These are phyloP conservation scores for Triadica sebifera DNA, from an alignment of 345 rosid species.

Conservation along the genomic window DNA sequence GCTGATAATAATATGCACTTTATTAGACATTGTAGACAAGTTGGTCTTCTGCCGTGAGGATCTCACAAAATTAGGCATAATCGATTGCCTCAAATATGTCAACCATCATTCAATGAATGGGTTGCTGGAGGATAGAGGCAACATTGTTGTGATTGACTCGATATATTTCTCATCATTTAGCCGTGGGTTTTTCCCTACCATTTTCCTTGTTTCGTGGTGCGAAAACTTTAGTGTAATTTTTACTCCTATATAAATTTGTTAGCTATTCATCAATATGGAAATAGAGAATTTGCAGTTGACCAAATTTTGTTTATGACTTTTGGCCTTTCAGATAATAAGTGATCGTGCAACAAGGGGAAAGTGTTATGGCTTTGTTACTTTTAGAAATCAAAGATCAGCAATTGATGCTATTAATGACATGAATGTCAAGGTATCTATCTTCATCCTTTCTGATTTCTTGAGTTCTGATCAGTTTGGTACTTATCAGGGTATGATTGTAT, in stretches of 20 bases:
- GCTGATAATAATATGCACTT: no score
- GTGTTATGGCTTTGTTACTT: constrained; percentile 85
- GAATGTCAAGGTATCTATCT: constrained; percentile 75
- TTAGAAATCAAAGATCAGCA: constrained; percentile 69
- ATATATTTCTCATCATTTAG: no score
- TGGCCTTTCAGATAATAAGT: constrained; percentile 57
- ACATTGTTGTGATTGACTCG: no score
- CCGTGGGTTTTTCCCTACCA: background rate
- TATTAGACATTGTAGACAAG: no score
- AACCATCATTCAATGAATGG: no score
- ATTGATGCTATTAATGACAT: constrained; percentile 75
- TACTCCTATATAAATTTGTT: background rate
- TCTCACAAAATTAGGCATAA: background rate
- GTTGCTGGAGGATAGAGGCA: no score
- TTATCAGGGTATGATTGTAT: background rate
- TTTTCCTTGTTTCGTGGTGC: background rate
- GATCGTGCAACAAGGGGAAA: constrained; percentile 70
- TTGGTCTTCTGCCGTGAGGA: background rate
- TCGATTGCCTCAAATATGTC: no score
- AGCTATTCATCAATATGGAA: background rate
- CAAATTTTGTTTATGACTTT: background rate
- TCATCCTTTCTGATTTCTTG: constrained; percentile 11
- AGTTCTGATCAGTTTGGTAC: background rate
- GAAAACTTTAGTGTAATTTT: background rate
- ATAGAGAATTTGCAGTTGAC: background rate